Conservation (phyloP, 371 early-diverging fungal species). For the Syncephalastrum racemosum region DNA sequence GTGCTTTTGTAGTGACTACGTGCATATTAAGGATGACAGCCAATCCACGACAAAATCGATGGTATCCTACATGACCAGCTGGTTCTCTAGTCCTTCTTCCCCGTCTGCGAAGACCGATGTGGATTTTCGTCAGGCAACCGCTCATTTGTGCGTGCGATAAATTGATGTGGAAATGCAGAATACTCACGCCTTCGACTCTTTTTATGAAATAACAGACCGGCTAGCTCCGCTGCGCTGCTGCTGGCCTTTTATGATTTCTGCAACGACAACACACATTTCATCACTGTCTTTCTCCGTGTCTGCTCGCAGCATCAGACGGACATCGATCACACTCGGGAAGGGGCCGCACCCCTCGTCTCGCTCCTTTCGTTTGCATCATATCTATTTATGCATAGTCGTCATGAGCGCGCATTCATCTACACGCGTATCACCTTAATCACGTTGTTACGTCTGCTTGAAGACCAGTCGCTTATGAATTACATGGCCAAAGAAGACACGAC, state of each 20-base stretch:
- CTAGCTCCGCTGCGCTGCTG: slow-evolving; percentile 38
- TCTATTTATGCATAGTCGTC: slow-evolving; percentile 51
- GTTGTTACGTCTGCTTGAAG: slow-evolving; percentile 41
- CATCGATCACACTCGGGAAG: slow-evolving; percentile 7
- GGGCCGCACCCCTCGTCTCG: slow-evolving; percentile 23
- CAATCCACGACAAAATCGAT: slow-evolving; percentile 43
- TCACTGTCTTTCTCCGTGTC: slow-evolving; percentile 10
- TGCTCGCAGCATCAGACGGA: slow-evolving; percentile 10
- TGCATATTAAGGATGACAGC: slow-evolving; percentile 48
- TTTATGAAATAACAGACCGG: slow-evolving; percentile 41
- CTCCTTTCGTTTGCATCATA: slow-evolving; percentile 51
- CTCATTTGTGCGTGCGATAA: slow-evolving; percentile 32
- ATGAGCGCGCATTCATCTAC: slow-evolving; percentile 43
- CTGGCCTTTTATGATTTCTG: slow-evolving; percentile 50
- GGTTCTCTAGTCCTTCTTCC: slow-evolving; percentile 38
- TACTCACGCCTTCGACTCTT: not conserved
- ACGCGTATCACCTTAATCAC: slow-evolving; percentile 44
- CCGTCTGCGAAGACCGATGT: slow-evolving; percentile 21
- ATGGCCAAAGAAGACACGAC: slow-evolving; percentile 22
- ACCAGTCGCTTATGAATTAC: slow-evolving; percentile 24
- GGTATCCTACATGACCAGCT: slow-evolving; percentile 47
- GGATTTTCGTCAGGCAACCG: slow-evolving; percentile 33
- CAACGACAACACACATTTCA: slow-evolving; percentile 35
- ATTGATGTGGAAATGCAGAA: not conserved
- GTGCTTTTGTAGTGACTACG: slow-evolving; percentile 31